Evolutionary conservation across 345 rosid species (phyloP).

Genomic region (rapeseed (Brassica napus)): DNA sequence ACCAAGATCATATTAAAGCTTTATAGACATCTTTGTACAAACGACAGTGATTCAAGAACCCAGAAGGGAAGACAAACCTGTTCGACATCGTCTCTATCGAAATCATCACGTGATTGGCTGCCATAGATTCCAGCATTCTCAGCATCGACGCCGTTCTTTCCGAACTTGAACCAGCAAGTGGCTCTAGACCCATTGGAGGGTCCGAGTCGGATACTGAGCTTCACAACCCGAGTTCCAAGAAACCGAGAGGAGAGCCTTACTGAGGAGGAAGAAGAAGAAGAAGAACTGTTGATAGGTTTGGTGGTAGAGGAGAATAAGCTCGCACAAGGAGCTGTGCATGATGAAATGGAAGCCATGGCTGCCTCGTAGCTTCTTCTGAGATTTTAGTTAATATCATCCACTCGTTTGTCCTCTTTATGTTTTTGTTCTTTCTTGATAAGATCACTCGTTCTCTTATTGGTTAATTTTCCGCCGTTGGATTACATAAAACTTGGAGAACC

Average conservation of each 20-base stretch:
- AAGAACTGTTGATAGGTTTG: constrained; percentile 36
- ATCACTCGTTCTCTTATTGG: constrained; percentile 28
- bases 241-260: constrained; percentile 50
- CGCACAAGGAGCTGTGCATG: constrained; percentile 42
- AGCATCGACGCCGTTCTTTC: constrained; percentile 89
- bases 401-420: constrained; percentile 9
- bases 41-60: constrained; percentile 7
- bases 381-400: constrained; percentile 24
- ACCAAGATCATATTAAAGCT: not conserved
- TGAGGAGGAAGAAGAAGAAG: constrained; percentile 30
- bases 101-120: constrained; percentile 84
- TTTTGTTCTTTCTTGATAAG: constrained; percentile 8
- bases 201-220: constrained; percentile 48
- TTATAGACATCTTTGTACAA: not conserved
- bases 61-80: constrained; percentile 54
- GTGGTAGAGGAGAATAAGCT: constrained; percentile 34
- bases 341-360: constrained; percentile 50
- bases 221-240: constrained; percentile 49
- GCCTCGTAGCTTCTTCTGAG: constrained; percentile 3
- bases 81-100: constrained; percentile 95
- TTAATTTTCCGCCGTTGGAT: constrained; percentile 38
- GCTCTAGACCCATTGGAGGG: constrained; percentile 73
- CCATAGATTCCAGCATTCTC: constrained; percentile 96
- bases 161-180: constrained; percentile 85
- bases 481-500: constrained; percentile 38